Base-by-base conservation (phyloP, 148 eudicot species). In the Rhododendron vialii region DNA sequence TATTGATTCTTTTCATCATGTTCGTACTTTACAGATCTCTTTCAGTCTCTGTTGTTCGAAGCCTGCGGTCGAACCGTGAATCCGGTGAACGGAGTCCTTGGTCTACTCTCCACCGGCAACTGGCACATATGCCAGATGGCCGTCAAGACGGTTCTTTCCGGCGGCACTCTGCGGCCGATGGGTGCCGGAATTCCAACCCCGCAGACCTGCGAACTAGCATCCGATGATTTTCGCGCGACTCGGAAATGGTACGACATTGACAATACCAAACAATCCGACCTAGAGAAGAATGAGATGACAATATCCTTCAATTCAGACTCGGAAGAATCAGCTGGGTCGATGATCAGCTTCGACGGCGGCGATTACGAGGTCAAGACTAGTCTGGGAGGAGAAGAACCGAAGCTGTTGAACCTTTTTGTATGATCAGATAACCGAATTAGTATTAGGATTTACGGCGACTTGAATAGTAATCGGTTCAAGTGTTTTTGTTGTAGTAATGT, bases 11-110 rank as follows among this genome's bases (percentile, higher is more conserved):
- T 26, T 65, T 65, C 73, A 63, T 63, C 71, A 26, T 65, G 73
- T n/a, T 59, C n/a, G 1, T 65, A 65, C 10, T 65, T 65, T 26
- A 9, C 89, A 92, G 94, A 89, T 87, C 76, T 92, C 53, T 92
- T 92, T 84, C 94, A 89, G 84, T 92, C 94, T 2, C 77, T 92
- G 9, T 50, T 92, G 38, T 88, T 87, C 38, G 94, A 92, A 83
- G 92, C 94, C 2, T 90, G 92, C 78, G 94, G 94, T 1, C 87
- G 94, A 41, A 92, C 90, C 7, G 82, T 92, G 65, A 92, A 92
- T 67, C 94, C 94, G 12, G 91, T 92, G 28, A 87, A 45, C 76
- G 94, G 94, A 26, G 92, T 91, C 12, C 88, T 92, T 3, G 94
- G 94, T 1, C 87, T 92, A 0, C 85, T 92, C 4, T 89, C 86